Conservation (phyloP, 2,329 filamentous ascomycete species). For the Ophiostoma novo-ulmi region DNA sequence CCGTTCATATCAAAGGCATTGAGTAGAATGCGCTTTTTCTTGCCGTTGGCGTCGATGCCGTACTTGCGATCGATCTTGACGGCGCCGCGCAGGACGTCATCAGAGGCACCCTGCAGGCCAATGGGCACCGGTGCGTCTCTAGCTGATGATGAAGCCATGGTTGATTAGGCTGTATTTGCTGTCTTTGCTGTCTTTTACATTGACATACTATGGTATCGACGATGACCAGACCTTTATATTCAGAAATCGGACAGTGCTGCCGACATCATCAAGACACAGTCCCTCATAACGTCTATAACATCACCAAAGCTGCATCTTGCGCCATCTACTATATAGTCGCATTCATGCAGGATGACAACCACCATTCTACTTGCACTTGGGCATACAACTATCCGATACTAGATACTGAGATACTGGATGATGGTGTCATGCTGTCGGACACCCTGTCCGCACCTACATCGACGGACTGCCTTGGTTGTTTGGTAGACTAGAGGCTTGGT, state of each 20-base stretch:
- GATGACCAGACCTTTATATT: not conserved
- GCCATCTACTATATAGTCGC: not conserved
- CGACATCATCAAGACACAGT: too few relatives aligned
- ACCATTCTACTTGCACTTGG: not conserved
- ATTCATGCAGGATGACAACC: not conserved
- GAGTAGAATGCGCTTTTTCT: conserved; percentile 24
- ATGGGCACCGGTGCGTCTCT: conserved; percentile 15
- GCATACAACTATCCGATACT: not conserved
- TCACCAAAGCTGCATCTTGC: conserved; percentile 7
- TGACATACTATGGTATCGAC: too few relatives aligned
- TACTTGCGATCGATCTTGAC: conserved; percentile 17
- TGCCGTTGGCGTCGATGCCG: conserved; percentile 18
- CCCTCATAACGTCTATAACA: not conserved
- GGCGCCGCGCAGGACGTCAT: conserved; percentile 16
- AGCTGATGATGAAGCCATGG: not conserved
- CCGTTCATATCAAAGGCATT: conserved; percentile 26
- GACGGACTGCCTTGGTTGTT: not conserved
- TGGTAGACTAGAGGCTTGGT: not conserved
- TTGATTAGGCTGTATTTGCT: not conserved
- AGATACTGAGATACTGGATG: not conserved
- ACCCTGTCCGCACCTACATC: not conserved
- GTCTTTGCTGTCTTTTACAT: not conserved
- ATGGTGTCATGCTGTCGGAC: conserved; percentile 1
- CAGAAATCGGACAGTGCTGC: not conserved
- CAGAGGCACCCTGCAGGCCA: conserved; percentile 17